phyloP scores from a whole-genome alignment of 1,284 basidiomycete species.

The Apiotrichum veenhuisii region DNA sequence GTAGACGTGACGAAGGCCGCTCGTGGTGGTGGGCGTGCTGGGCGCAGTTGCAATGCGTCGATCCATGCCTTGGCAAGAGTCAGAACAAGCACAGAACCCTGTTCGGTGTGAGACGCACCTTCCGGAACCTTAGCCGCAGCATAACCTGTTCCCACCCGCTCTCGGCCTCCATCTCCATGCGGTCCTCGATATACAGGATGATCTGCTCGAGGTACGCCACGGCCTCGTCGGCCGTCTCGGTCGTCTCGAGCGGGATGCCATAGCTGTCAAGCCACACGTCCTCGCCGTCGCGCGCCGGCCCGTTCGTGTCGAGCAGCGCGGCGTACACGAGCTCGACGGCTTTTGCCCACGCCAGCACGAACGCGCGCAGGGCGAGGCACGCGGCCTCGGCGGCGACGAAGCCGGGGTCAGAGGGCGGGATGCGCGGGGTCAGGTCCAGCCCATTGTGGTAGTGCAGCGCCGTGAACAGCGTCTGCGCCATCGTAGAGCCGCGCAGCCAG shows the following conservation, averaged over 20 bases:
- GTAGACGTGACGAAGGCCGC: background rate
- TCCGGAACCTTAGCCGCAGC: slow-evolving; percentile 7
- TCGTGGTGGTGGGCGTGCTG: background rate
- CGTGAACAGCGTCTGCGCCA: slow-evolving; percentile 82
- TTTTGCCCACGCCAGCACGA: slow-evolving; percentile 71
- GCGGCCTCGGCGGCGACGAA: slow-evolving; percentile 52
- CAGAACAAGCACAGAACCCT: too few relatives aligned
- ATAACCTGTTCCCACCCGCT: slow-evolving; percentile 9
- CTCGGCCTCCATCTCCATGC: background rate
- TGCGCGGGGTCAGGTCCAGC: slow-evolving; percentile 25
- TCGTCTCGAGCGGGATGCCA: slow-evolving; percentile 72
- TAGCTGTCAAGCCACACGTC: slow-evolving; percentile 85
- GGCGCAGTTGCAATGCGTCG: background rate
- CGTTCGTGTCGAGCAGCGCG: slow-evolving; percentile 62
- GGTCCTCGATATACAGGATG: slow-evolving; percentile 50
- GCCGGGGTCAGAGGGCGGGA: slow-evolving; percentile 25
- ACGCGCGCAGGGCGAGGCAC: slow-evolving; percentile 66
- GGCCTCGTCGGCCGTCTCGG: slow-evolving; percentile 60
- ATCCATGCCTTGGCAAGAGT: background rate
- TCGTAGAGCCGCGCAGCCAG: slow-evolving; percentile 78
- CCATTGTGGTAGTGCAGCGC: slow-evolving; percentile 67
- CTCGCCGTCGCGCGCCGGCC: slow-evolving; percentile 74
- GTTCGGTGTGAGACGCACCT: background rate
- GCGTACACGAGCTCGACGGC: slow-evolving; percentile 76
- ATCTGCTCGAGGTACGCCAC: slow-evolving; percentile 62